Percentiles rank a stretch among this genome's conserved stretches.
phyloP scores from a whole-genome alignment of 805 yeast genomes.

The Nakazawaea populi region DNA sequence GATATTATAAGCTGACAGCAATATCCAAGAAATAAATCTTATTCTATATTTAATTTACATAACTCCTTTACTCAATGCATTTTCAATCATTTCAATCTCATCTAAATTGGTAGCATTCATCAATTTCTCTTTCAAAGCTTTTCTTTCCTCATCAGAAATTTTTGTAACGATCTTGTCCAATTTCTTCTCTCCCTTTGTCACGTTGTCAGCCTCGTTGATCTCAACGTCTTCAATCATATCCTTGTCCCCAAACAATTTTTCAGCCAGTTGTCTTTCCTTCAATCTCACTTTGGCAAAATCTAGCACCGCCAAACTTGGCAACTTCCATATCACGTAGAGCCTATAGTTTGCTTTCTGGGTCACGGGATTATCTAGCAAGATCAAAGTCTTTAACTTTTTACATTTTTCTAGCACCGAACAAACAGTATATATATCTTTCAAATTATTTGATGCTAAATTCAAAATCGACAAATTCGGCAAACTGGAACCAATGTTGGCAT shows the following conservation, averaged over 20 bases:
- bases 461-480: constrained; percentile 46
- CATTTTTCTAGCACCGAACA: constrained; percentile 31
- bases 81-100: constrained; percentile 71
- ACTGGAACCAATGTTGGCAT: constrained; percentile 25
- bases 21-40: neutral
- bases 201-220: constrained; percentile 4
- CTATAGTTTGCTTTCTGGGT: constrained; percentile 49
- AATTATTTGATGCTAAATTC: constrained; percentile 45
- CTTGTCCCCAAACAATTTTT: constrained; percentile 34
- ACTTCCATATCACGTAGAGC: constrained; percentile 46
- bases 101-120: constrained; percentile 60
- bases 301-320: constrained; percentile 58
- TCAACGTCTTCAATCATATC: constrained; percentile 16
- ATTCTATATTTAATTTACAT: constrained; percentile 11
- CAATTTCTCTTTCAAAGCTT: constrained; percentile 45
- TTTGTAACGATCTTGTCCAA: constrained; percentile 25
- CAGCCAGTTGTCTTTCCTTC: constrained; percentile 43
- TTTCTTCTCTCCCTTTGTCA: constrained; percentile 15
- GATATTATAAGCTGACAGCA: constrained; percentile 4
- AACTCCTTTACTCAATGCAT: constrained; percentile 37
- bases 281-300: constrained; percentile 63
- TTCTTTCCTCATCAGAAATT: constrained; percentile 49
- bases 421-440: constrained; percentile 33
- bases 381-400: constrained; percentile 37
- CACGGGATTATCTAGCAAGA: constrained; percentile 56